phyloP scores from a whole-genome alignment of 139 green algal species.

The Trebouxia sp. region DNA sequence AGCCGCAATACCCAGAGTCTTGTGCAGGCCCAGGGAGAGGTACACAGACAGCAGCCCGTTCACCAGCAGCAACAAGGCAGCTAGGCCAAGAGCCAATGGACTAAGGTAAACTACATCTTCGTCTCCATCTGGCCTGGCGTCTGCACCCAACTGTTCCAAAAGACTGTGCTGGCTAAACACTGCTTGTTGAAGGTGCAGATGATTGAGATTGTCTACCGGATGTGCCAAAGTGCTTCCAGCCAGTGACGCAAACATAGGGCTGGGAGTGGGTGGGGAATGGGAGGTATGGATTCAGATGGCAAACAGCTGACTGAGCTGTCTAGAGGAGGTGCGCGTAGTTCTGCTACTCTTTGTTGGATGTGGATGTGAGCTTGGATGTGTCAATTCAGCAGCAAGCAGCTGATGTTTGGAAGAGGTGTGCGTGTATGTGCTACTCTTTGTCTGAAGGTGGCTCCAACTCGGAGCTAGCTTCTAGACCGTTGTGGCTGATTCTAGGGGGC shows the following conservation, averaged over 20 bases:
- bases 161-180: background rate
- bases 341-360: too few relatives aligned
- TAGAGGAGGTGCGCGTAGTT: too few relatives aligned
- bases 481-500: background rate
- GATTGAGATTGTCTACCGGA: background rate
- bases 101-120: slow-evolving; percentile 20
- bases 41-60: slow-evolving; percentile 44
- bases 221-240: too few relatives aligned
- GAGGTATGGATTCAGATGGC: too few relatives aligned
- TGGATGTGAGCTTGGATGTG: too few relatives aligned
- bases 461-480: background rate
- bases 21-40: slow-evolving; percentile 49
- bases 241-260: too few relatives aligned
- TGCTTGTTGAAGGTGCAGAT: background rate
- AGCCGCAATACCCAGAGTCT: slow-evolving; percentile 36
- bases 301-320: too few relatives aligned
- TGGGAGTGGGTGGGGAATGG: too few relatives aligned
- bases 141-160: background rate
- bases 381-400: too few relatives aligned
- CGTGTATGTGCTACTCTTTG: background rate
- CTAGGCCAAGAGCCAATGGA: slow-evolving; percentile 36
- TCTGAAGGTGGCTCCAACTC: background rate
- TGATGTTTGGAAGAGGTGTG: too few relatives aligned
- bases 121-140: background rate
- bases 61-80: slow-evolving; percentile 38